Evolutionary conservation across 768 basidiomycete species (phyloP).

Genomic region (Tephrocybe sp.): DNA sequence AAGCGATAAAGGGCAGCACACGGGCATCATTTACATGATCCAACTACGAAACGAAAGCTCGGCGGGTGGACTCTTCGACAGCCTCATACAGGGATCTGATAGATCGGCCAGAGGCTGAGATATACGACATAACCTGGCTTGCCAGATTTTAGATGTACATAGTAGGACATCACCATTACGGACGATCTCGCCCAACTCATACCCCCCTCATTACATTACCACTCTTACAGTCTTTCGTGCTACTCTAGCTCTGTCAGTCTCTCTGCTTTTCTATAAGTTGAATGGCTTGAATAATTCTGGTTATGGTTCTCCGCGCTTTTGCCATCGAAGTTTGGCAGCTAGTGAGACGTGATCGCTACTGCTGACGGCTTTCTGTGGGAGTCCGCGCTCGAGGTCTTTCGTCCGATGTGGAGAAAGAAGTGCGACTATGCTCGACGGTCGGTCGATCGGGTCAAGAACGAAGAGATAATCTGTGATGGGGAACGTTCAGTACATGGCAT

Average conservation of each 20-base stretch:
- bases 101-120: constrained; percentile 32
- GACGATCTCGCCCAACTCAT: constrained; percentile 10
- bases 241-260: constrained; percentile 11
- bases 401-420: constrained; percentile 63
- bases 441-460: constrained; percentile 49
- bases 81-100: constrained; percentile 85
- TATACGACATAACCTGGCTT: background rate
- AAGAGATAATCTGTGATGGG: constrained; percentile 84
- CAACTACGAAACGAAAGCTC: constrained; percentile 88
- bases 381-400: constrained; percentile 62
- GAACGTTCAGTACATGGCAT: background rate
- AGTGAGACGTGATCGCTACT: constrained; percentile 89
- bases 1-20: constrained; percentile 87
- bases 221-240: constrained; percentile 17
- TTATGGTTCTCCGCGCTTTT: constrained; percentile 10
- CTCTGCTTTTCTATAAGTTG: constrained; percentile 12
- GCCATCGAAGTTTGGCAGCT: constrained; percentile 57
- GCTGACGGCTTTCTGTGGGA: constrained; percentile 78
- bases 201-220: constrained; percentile 6
- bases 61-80: constrained; percentile 83
- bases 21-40: constrained; percentile 97
- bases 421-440: constrained; percentile 39
- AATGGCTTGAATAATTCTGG: constrained; percentile 17
- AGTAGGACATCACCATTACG: constrained; percentile 3
- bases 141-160: constrained; percentile 12